phyloP scores from a whole-genome alignment of 108 stramenopile genomes.

The Pseudonitzschia pungens region DNA sequence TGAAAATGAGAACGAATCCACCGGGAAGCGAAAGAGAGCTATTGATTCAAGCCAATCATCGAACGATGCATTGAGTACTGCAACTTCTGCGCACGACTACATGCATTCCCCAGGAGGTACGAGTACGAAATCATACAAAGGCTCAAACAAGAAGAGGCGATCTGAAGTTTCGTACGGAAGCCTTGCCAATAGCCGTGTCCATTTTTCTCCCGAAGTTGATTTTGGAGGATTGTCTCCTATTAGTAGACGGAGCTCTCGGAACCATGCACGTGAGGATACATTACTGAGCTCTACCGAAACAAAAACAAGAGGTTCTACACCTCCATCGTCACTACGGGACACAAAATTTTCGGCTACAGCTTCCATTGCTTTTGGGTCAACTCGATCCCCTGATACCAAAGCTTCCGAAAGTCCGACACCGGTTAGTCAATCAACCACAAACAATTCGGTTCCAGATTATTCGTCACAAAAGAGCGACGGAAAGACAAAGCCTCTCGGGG shows the following conservation, averaged over 20 bases:
- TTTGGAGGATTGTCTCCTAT: conserved; percentile 44
- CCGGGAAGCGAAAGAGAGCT: neutral
- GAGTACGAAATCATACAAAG: neutral
- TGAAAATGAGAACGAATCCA: neutral
- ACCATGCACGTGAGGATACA: neutral
- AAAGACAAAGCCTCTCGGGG: conserved; percentile 8
- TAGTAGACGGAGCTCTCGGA: neutral
- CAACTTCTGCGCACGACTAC: neutral
- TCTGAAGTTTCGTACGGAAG: neutral
- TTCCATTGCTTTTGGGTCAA: neutral
- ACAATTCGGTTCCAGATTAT: neutral
- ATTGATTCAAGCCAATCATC: neutral
- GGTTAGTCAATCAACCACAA: conserved; percentile 1
- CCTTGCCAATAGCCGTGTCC: conserved; percentile 18
- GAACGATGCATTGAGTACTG: neutral
- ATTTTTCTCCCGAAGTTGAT: conserved; percentile 38
- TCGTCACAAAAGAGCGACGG: neutral
- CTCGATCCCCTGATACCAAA: neutral
- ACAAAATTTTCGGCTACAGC: conserved; percentile 7
- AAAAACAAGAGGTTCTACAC: conserved; percentile 37
- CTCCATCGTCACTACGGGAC: conserved; percentile 28
- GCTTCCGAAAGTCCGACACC: conserved; percentile 6
- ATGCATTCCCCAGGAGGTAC: neutral
- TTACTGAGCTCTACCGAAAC: conserved; percentile 21
- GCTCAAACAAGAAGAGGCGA: conserved; percentile 8